Base-by-base conservation (phyloP, 257 asterid genomes). In the Solanum dulcamara region DNA sequence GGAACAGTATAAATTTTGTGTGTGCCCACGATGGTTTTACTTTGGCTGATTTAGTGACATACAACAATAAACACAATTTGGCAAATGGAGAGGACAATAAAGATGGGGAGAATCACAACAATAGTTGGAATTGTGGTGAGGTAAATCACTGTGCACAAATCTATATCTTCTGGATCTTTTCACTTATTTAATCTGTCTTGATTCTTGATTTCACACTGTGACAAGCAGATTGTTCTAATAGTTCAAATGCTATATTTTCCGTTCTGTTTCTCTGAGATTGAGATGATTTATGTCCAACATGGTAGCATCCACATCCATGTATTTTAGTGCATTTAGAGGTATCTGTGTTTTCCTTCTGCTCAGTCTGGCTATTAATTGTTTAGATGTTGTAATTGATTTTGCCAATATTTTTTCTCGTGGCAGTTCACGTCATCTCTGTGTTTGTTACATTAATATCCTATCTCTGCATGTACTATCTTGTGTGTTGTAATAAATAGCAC, bases 51-150 rank as follows among this genome's bases (percentile, higher is more conserved):
- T 86, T 97, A 82, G 98, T 95, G 87, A 91, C 95, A n/a, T 97
- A 97, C 83, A 97, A 97, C 85, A 67, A 91, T 85, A 97, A 97
- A 89, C 98, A 97, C 89, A 95, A 97, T 90, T 84, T 88, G 86
- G 95, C 98, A 57, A 97, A 97, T 88, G 98, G 99, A 4, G 99
- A 97, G 91, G 97, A 94, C 87, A 95, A 97, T 89, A 95, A 89
- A 33, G 99, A 97, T 66, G 99, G 99, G 53, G 99, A 95, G 90
- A 95, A 92, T 92, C 98, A 95, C 84, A 97, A 97, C 81, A 94
- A 94, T 89, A 97, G 99, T 88, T 97, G 99, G 99, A 97, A 97
- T 80, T 97, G 98, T 84, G 99, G 99, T 68, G 95, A 94, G 95
- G 99, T 93, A 89, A 38, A 62, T 46, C 62, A 26, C 40, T 46